phyloP scores from a whole-genome alignment of 208 protist species.

The Crithidia expoeki region DNA sequence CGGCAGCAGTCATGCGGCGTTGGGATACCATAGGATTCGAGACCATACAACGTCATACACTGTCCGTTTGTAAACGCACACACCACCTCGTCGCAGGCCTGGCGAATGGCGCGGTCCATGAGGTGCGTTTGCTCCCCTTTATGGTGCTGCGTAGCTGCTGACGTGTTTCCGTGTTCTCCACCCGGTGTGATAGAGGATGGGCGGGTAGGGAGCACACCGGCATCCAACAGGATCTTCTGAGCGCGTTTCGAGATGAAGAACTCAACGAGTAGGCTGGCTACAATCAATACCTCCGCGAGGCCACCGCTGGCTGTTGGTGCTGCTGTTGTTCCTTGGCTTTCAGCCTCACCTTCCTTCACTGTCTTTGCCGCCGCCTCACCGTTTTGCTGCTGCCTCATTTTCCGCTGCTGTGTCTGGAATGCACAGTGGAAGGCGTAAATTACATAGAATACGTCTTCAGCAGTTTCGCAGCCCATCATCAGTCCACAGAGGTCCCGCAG shows the following conservation, averaged over 20 bases:
- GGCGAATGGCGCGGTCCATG: slow-evolving; percentile 41
- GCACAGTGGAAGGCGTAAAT: slow-evolving; percentile 38
- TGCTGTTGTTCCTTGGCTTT: background rate
- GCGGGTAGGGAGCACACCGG: background rate
- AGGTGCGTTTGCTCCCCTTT: slow-evolving; percentile 8
- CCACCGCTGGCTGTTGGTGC: slow-evolving; percentile 24
- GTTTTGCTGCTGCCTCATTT: slow-evolving; percentile 4
- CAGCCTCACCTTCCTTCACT: background rate
- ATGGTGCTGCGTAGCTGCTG: background rate
- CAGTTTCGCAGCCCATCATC: slow-evolving; percentile 46
- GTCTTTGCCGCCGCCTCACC: background rate
- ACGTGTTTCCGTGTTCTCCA: background rate
- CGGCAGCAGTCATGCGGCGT: slow-evolving; percentile 19
- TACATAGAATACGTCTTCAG: slow-evolving; percentile 60
- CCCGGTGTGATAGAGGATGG: background rate
- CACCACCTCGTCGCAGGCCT: slow-evolving; percentile 71
- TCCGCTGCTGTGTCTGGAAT: slow-evolving; percentile 30
- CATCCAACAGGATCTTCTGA: slow-evolving; percentile 26
- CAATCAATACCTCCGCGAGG: slow-evolving; percentile 44
- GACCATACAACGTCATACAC: slow-evolving; percentile 39
- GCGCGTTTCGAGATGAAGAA: slow-evolving; percentile 56
- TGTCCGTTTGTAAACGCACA: slow-evolving; percentile 43
- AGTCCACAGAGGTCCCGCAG: slow-evolving; percentile 63
- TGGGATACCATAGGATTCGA: slow-evolving; percentile 48
- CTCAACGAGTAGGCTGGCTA: slow-evolving; percentile 56